Conservation (phyloP, 1,139 yeast species). For the Saccharomycopsis hybrid region DNA sequence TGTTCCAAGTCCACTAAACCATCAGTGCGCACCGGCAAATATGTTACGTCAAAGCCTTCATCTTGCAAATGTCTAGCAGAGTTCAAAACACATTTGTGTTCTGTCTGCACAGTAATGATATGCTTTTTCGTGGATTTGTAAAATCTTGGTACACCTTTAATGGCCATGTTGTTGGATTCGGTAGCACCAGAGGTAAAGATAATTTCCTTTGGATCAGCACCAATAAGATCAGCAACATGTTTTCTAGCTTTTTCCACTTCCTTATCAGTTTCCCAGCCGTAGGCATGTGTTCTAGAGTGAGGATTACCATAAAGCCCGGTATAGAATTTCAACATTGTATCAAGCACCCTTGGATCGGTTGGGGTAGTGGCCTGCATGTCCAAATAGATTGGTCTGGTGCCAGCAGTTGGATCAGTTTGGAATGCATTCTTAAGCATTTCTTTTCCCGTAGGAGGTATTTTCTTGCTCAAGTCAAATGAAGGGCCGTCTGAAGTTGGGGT, state of each 20-base stretch:
- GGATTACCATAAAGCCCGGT: conserved; percentile 97
- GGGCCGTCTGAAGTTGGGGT: conserved; percentile 2
- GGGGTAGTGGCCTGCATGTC: conserved; percentile 99
- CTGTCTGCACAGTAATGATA: conserved; percentile 93
- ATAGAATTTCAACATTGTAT: conserved; percentile 84
- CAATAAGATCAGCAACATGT: conserved; percentile 73
- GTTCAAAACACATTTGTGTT: conserved; percentile 96
- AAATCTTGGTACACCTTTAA: conserved; percentile 94
- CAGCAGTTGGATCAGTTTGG: conserved; percentile 34
- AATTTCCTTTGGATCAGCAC: conserved; percentile 95
- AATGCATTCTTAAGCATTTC: conserved; percentile 15
- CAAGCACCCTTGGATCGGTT: conserved; percentile 93
- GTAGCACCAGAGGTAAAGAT: conserved; percentile 98
- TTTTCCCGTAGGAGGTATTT: conserved; percentile 14
- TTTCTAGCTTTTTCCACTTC: conserved; percentile 85
- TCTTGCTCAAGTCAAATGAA: neutral
- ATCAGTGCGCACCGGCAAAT: conserved; percentile 72
- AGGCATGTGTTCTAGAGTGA: conserved; percentile 94
- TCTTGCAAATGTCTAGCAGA: conserved; percentile 92
- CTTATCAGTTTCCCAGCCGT: conserved; percentile 97
- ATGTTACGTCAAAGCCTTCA: conserved; percentile 95
- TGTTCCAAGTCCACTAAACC: conserved; percentile 78
- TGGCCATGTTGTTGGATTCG: conserved; percentile 88
- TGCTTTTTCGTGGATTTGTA: conserved; percentile 86
- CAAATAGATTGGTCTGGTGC: conserved; percentile 81